These are phyloP conservation scores for Colletotrichum sidae DNA, from an alignment of 2,329 filamentous ascomycete species.

Conservation along the genomic window DNA sequence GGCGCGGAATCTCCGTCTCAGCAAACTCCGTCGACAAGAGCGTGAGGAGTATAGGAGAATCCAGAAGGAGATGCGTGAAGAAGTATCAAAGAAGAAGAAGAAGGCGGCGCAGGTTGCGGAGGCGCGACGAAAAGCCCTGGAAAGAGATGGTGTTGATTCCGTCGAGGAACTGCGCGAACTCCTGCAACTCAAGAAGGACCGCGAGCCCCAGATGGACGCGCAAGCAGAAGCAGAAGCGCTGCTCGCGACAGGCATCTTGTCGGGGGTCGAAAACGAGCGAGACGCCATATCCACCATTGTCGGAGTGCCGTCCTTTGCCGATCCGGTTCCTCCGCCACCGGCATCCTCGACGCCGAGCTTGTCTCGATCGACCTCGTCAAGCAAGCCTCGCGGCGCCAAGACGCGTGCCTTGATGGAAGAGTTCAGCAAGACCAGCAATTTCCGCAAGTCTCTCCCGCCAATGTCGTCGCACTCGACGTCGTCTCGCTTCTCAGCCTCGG, in stretches of 20 bases:
- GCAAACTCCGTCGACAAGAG: conserved; percentile 62
- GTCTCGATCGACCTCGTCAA: conserved; percentile 25
- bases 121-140: conserved; percentile 25
- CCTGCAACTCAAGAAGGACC: conserved; percentile 46
- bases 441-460: conserved; percentile 55
- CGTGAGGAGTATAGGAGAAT: conserved; percentile 60
- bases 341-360: conserved; percentile 26
- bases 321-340: conserved; percentile 7
- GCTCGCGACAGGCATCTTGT: conserved; percentile 55
- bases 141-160: conserved; percentile 42
- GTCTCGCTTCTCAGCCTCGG: conserved; percentile 27
- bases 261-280: conserved; percentile 53
- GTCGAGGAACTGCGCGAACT: conserved; percentile 50
- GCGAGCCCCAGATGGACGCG: conserved; percentile 43
- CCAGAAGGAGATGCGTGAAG: conserved; percentile 51
- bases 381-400: conserved; percentile 45
- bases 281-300: conserved; percentile 51
- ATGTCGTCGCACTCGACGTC: conserved; percentile 39
- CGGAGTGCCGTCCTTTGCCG: conserved; percentile 37
- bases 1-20: conserved; percentile 60
- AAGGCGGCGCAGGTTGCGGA: conserved; percentile 42
- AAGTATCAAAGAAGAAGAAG: conserved; percentile 48
- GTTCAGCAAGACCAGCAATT: conserved; percentile 45
- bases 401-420: conserved; percentile 51
- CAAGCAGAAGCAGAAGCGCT: conserved; percentile 51